These are phyloP conservation scores for Sungouiozyma intestinalis DNA, from an alignment of 805 yeast species.

Conservation along the genomic window DNA sequence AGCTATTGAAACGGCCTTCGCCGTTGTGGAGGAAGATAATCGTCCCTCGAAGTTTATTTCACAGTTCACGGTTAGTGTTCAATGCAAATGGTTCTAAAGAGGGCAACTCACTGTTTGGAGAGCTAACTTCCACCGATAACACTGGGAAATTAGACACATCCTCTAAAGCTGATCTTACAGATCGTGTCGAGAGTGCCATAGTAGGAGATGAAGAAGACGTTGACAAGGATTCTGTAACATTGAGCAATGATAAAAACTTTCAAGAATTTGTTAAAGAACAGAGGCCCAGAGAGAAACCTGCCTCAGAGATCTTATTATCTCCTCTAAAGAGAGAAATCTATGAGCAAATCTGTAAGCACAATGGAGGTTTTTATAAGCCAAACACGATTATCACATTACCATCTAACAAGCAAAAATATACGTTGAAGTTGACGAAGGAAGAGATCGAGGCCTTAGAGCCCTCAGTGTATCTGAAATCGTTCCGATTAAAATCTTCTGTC, in stretches of 20 bases:
- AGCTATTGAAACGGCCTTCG: not conserved
- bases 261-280: slow-evolving; percentile 43
- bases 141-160: not conserved
- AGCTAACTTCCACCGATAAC: not conserved
- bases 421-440: slow-evolving; percentile 44
- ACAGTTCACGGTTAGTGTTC: not conserved
- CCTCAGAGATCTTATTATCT: slow-evolving; percentile 46
- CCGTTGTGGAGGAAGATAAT: not conserved
- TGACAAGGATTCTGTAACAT: slow-evolving; percentile 19
- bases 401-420: slow-evolving; percentile 37
- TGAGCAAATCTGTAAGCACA: slow-evolving; percentile 43
- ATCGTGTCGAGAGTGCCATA: slow-evolving; percentile 4
- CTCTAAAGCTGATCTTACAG: slow-evolving; percentile 1
- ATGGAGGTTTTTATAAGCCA: slow-evolving; percentile 64
- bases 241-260: slow-evolving; percentile 28
- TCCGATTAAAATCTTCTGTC: slow-evolving; percentile 75
- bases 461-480: slow-evolving; percentile 68
- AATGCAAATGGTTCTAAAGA: not conserved
- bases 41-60: not conserved
- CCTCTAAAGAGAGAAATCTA: slow-evolving; percentile 66
- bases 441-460: slow-evolving; percentile 83
- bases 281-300: slow-evolving; percentile 35
- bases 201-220: slow-evolving; percentile 17
- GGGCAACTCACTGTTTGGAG: slow-evolving; percentile 4
- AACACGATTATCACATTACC: slow-evolving; percentile 37